Evolutionary conservation across 768 basidiomycete species (phyloP), one percentile per base, ranked within the genome.

Genomic region (Steccherinum ochraceum): DNA sequence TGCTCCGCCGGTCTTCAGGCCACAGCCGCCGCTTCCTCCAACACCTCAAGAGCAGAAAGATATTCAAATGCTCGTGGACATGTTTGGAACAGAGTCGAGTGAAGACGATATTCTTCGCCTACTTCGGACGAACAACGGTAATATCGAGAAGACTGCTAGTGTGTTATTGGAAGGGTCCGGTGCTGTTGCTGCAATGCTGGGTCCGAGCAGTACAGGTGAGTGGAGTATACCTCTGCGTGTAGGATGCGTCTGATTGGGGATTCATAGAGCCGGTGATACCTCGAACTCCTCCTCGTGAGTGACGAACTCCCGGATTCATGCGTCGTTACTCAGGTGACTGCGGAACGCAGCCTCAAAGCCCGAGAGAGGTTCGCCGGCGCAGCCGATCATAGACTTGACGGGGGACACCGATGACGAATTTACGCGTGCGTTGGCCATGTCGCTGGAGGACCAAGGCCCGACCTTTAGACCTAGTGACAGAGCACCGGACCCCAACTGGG

Each of bases 401-500:
- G 67, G 57, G 5, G 83, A 84, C 21, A 78, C 79, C n/a, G 75
- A 77, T 40, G 74, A 72, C 26, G 52, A 52, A 16, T 64, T 81
- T 21, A 69, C 67, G 25, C 75, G 75, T 4, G 79, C 82, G 13
- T 59, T 84, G 54, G 67, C 76, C 46, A 74, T 80, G 41, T 82
- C 79, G 5, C 67, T 84, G 61, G 72, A 72, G 46, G 68, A 70
- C 45, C 63, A 63, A 23, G 66, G 61, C 5, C 64, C 74, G 1
- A 68, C 71, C 40, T 81, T 86, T 64, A 74, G 79, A 0, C 81
- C 83, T 13, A 82, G 76, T 53, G 69, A 80, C 35, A 73, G 85
- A 40, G 74, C 81, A 3, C 74, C 85, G 1, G 73, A 86, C 61
- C 77, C 83, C 1, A 75, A 73, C 49, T 87, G 85, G 86, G 81